phyloP scores from a whole-genome alignment of 495 filamentous ascomycete genomes.

The Immersiella caudata region DNA sequence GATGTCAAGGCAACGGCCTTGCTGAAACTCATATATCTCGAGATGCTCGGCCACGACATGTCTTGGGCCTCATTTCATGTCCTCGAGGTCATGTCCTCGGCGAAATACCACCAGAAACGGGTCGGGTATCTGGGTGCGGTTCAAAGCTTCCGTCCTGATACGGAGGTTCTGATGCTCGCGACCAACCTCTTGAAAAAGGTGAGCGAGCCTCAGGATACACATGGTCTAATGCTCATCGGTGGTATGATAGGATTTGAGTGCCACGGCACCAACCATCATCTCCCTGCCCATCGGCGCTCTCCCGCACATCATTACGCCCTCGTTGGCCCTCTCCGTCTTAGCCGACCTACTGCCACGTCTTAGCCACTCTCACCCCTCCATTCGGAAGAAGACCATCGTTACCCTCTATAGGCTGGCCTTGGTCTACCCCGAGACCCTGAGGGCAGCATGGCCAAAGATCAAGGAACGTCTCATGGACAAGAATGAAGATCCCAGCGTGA shows the following conservation, averaged over 20 bases:
- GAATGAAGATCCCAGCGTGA: slow-evolving; percentile 88
- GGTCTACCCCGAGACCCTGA: slow-evolving; percentile 91
- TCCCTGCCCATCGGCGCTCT: slow-evolving; percentile 83
- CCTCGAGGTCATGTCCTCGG: slow-evolving; percentile 95
- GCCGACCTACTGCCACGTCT: slow-evolving; percentile 84
- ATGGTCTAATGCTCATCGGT: background rate
- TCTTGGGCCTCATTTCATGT: slow-evolving; percentile 99
- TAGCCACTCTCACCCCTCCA: slow-evolving; percentile 75
- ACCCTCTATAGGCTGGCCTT: slow-evolving; percentile 89
- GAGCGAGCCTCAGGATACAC: slow-evolving; percentile 6
- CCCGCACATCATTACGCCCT: slow-evolving; percentile 88
- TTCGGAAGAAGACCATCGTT: slow-evolving; percentile 93
- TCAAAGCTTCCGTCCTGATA: slow-evolving; percentile 93
- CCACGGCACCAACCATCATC: slow-evolving; percentile 71
- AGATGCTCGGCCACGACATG: slow-evolving; percentile 99
- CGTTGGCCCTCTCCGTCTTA: slow-evolving; percentile 83
- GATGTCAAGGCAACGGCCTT: slow-evolving; percentile 96
- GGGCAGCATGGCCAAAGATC: slow-evolving; percentile 93
- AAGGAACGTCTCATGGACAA: slow-evolving; percentile 92
- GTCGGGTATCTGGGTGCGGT: slow-evolving; percentile 96
- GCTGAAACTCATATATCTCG: slow-evolving; percentile 92
- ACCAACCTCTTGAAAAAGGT: slow-evolving; percentile 98
- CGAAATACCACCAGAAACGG: slow-evolving; percentile 91
- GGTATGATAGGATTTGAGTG: slow-evolving; percentile 75
- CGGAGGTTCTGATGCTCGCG: slow-evolving; percentile 95